phyloP scores from a whole-genome alignment of 169 alveolate species.

The Cryptosporidium sp. region DNA sequence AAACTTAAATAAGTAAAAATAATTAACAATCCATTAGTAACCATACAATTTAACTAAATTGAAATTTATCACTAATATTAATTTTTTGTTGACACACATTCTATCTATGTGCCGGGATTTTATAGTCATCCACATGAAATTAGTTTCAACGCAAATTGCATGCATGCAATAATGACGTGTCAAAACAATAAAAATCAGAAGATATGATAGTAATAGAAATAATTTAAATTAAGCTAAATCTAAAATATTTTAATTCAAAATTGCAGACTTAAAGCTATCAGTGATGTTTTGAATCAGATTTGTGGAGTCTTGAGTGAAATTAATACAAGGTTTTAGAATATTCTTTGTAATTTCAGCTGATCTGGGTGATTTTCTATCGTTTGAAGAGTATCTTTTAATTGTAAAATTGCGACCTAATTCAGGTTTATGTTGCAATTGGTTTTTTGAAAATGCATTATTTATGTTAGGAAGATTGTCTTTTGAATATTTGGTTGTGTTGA shows the following conservation, averaged over 20 bases:
- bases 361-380: constrained; percentile 57
- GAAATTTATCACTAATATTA: neutral
- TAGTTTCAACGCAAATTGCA: neutral
- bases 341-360: constrained; percentile 33
- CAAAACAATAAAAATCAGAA: neutral
- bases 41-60: neutral
- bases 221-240: neutral
- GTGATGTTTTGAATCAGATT: constrained; percentile 36
- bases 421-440: neutral
- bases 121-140: neutral
- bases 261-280: constrained; percentile 48
- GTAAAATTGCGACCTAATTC: neutral
- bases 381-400: neutral
- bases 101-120: neutral
- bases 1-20: too few relatives aligned
- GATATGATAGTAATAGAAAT: neutral
- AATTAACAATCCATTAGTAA: too few relatives aligned
- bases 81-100: neutral
- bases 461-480: neutral
- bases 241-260: constrained; percentile 9
- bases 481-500: constrained; percentile 47
- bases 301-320: constrained; percentile 56
- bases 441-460: neutral
- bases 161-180: constrained; percentile 29
- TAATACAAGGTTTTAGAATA: constrained; percentile 52